Evolutionary conservation across 2,329 filamentous ascomycete species (phyloP).

Genomic region (Ophiocordyceps sinensis): DNA sequence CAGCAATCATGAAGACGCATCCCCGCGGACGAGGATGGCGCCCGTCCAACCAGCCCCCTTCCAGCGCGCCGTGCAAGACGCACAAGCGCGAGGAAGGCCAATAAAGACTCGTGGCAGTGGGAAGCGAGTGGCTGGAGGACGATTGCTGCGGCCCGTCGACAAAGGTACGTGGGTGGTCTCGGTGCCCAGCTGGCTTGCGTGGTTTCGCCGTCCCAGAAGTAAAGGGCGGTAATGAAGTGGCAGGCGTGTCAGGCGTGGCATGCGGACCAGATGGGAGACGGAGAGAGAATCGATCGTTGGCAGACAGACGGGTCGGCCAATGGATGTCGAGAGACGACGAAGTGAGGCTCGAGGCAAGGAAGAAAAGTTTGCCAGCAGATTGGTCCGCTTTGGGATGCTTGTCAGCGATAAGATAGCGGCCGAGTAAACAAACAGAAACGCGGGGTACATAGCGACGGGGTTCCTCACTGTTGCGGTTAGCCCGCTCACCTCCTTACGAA

Average conservation of each 20-base stretch:
- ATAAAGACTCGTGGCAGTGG: constrained; percentile 18
- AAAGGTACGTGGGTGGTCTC: not conserved
- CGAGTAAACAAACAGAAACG: no score
- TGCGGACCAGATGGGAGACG: no score
- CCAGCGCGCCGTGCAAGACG: constrained; percentile 21
- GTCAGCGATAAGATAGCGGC: no score
- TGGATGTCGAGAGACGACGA: no score
- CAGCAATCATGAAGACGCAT: constrained; percentile 13
- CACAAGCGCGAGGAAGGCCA: constrained; percentile 17
- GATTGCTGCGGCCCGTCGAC: constrained; percentile 9
- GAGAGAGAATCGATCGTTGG: no score
- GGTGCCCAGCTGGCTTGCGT: not conserved
- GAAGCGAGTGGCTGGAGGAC: constrained; percentile 16
- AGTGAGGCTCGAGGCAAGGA: no score
- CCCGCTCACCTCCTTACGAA: no score
- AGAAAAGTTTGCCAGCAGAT: no score
- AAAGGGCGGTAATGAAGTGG: not conserved
- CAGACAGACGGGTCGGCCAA: no score
- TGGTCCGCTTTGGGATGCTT: no score
- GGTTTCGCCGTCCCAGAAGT: not conserved
- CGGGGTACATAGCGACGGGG: no score
- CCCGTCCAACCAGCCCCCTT: constrained; percentile 20
- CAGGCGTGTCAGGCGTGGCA: not conserved
- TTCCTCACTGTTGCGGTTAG: no score
- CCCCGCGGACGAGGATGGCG: not conserved